Evolutionary conservation across 1,139 yeast species (phyloP), one percentile per base, ranked within the genome.

Genomic region (Blastobotrys raffinosifermentans): DNA sequence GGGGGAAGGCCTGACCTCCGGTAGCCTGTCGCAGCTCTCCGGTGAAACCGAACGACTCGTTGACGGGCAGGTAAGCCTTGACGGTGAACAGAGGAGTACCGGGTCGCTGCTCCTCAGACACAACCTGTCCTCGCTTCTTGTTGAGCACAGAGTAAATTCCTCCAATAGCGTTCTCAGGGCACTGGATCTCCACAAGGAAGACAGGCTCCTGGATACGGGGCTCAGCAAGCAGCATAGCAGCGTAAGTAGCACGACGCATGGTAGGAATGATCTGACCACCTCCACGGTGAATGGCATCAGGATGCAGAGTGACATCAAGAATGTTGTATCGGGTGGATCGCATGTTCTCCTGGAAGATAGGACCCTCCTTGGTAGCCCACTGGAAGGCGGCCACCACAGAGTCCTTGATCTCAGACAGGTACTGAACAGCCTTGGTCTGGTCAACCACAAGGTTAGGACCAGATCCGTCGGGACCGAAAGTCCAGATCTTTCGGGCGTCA

Each of bases 1-100:
- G 97, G 75, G 98, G 98, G 97, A 91, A 91, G 70, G 98, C 98
- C 80, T 91, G 98, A 73, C 98, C 98, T 84, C 96, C 96, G 64
- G 98, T 91, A 66, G 97, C 96, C 77, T 89, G 96, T 81, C 98
- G 87, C 69, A 91, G 84, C 66, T 87, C 95, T 75, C 94, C 91
- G 63, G 96, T 83, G 96, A 91, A 91, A 83, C 98, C 98, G 81
- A 91, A 91, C 48, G 98, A 91, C 80, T 91, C 98, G 76, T 91
- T 91, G 64, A 91, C 97, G 71, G 98, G 98, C 73, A 89, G 77
- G 94, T 86, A 84, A 62, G 97, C 97, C 84, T 89, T 89, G 71
- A 89, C 94, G 64, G 95, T 87, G 79, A 89, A 89, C 75, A 89
- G 80, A 72, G 97, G 97, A 61, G 97, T 89, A 82, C 97, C 97